Conservation (phyloP, 257 asterid species). For the Lavandula angustifolia region DNA sequence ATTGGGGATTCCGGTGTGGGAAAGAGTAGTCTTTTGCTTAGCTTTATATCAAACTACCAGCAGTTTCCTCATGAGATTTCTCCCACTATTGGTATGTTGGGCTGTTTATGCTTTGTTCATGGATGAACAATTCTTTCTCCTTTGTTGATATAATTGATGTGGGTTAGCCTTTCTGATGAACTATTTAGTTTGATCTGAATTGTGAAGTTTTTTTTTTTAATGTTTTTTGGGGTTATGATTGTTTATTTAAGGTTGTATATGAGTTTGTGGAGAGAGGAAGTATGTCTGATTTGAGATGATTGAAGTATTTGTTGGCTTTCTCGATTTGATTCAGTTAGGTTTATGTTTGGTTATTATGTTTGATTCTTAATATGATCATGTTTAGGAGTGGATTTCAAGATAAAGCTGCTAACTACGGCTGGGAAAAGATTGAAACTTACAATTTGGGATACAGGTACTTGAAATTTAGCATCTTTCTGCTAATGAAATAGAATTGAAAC, state of each 20-base stretch:
- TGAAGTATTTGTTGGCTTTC: constrained; percentile 16
- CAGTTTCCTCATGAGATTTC: too few relatives aligned
- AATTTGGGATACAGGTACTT: constrained; percentile 90
- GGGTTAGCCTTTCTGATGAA: too few relatives aligned
- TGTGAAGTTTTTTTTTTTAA: background rate
- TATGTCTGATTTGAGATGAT: constrained; percentile 20
- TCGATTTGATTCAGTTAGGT: constrained; percentile 2
- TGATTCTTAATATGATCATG: constrained; percentile 2
- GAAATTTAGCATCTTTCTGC: background rate
- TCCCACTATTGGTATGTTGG: background rate
- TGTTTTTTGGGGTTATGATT: background rate
- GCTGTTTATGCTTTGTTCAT: background rate
- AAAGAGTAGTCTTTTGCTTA: too few relatives aligned
- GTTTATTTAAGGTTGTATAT: background rate
- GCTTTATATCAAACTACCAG: too few relatives aligned
- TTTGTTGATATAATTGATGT: background rate
- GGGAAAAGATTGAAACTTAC: constrained; percentile 80
- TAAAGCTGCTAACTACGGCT: constrained; percentile 64
- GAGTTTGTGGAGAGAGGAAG: background rate
- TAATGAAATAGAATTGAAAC: background rate
- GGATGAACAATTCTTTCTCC: background rate
- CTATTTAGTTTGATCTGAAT: background rate
- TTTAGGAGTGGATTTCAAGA: constrained; percentile 93
- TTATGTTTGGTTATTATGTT: constrained; percentile 26
- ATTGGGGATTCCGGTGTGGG: too few relatives aligned